Conservation (phyloP, 352 stramenopile genomes). For the Phytophthora hibernalis region DNA sequence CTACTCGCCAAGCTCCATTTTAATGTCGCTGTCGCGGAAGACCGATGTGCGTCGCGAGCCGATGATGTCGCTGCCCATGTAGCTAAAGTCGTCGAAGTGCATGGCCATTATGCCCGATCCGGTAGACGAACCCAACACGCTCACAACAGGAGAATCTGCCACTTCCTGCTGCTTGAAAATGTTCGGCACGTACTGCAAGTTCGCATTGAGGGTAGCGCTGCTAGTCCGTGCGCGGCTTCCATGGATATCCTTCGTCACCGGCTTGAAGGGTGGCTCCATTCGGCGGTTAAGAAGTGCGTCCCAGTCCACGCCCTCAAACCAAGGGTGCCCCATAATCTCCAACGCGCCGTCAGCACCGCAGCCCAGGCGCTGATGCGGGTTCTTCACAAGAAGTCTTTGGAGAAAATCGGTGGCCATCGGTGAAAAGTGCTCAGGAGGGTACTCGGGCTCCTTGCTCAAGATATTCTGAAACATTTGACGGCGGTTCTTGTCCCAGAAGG, state of each 20-base stretch:
- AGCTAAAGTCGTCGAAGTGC: constrained; percentile 90
- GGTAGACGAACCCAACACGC: constrained; percentile 47
- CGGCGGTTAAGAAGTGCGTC: constrained; percentile 68
- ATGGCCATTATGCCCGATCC: constrained; percentile 74
- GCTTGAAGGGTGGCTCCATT: constrained; percentile 77
- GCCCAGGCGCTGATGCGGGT: constrained; percentile 68
- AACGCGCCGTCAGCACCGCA: constrained; percentile 64
- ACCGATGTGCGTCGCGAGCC: constrained; percentile 82
- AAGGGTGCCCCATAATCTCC: constrained; percentile 88
- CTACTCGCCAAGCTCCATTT: constrained; percentile 84
- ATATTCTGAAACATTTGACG: constrained; percentile 91
- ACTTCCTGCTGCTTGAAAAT: constrained; percentile 88
- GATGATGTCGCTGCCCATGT: constrained; percentile 90
- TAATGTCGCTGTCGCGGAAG: constrained; percentile 86
- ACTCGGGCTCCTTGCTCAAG: constrained; percentile 71
- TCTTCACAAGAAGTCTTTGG: constrained; percentile 75
- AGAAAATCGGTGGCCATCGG: constrained; percentile 72
- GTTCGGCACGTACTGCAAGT: constrained; percentile 81
- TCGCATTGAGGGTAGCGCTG: constrained; percentile 57
- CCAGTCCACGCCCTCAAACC: constrained; percentile 84
- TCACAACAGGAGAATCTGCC: constrained; percentile 78
- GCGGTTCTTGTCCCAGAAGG: constrained; percentile 88
- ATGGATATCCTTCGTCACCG: constrained; percentile 47
- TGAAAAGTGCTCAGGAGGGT: constrained; percentile 68
- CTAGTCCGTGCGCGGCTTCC: constrained; percentile 52